These are phyloP conservation scores for Dendrobium chrysotoxum DNA, from an alignment of 106 monocot genomes.

Conservation along the genomic window DNA sequence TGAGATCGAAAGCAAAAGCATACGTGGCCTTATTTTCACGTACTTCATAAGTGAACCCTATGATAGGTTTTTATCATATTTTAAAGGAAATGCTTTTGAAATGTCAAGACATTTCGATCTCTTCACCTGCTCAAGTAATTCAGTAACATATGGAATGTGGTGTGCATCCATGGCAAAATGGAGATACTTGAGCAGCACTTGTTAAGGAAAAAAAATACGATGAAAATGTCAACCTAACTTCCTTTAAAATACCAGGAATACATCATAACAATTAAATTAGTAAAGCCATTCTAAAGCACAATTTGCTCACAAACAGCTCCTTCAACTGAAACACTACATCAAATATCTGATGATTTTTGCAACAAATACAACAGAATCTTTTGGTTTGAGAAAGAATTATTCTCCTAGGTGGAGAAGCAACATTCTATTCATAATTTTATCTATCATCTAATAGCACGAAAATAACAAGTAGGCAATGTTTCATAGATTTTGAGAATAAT, in stretches of 20 bases:
- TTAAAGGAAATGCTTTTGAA: background rate
- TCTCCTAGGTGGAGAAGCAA: too few relatives aligned
- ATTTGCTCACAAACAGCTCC: background rate
- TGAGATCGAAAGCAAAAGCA: background rate
- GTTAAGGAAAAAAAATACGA: background rate
- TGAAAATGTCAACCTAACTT: background rate
- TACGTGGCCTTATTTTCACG: background rate
- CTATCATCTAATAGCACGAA: too few relatives aligned
- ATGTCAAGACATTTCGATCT: too few relatives aligned
- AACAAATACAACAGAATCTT: background rate
- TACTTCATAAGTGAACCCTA: background rate
- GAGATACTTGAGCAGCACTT: too few relatives aligned
- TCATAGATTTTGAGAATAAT: too few relatives aligned
- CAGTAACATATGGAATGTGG: too few relatives aligned
- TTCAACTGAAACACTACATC: background rate
- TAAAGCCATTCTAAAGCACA: background rate
- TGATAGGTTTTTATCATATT: background rate
- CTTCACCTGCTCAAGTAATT: too few relatives aligned
- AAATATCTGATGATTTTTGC: background rate
- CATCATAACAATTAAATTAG: background rate
- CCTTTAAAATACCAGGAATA: background rate
- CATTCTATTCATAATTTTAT: too few relatives aligned
- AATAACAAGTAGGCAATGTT: too few relatives aligned
- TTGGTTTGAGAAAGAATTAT: too few relatives aligned
- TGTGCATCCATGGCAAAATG: too few relatives aligned